phyloP scores from a whole-genome alignment of 2,329 filamentous ascomycete species.

The Colletotrichum sp. region DNA sequence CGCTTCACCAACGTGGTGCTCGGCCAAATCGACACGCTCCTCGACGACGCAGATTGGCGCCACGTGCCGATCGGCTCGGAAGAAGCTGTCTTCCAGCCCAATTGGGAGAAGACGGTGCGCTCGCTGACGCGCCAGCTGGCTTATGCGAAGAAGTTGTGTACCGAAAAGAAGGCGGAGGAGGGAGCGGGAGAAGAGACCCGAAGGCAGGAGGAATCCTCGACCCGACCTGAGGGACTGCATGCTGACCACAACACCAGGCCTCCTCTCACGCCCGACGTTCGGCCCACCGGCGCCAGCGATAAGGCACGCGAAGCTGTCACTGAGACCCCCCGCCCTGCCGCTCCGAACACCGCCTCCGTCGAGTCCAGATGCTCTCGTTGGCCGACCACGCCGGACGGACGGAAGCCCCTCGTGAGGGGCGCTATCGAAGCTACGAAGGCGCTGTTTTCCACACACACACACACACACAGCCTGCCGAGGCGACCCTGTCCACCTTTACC shows the following conservation, averaged over 20 bases:
- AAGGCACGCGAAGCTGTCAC: neutral
- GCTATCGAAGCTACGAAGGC: no score
- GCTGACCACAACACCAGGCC: neutral
- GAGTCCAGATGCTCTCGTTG: no score
- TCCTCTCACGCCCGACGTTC: neutral
- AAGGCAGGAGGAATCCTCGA: neutral
- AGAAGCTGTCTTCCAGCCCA: neutral
- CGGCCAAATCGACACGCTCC: neutral
- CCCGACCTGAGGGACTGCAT: neutral
- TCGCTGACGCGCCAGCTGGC: neutral
- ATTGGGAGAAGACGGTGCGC: neutral
- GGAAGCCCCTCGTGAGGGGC: no score
- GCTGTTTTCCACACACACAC: no score
- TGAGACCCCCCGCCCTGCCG: neutral
- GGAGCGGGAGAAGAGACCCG: neutral
- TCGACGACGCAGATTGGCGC: neutral
- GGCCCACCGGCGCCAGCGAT: neutral
- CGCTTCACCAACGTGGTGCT: neutral
- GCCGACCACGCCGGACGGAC: no score
- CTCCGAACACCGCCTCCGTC: no score
- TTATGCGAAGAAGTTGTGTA: neutral
- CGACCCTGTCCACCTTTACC: no score
- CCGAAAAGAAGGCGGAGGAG: neutral
- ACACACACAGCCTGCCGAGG: no score
- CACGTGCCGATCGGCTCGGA: neutral